phyloP scores from a whole-genome alignment of 371 early-diverging fungal genomes.

The Mortierella polycephala region DNA sequence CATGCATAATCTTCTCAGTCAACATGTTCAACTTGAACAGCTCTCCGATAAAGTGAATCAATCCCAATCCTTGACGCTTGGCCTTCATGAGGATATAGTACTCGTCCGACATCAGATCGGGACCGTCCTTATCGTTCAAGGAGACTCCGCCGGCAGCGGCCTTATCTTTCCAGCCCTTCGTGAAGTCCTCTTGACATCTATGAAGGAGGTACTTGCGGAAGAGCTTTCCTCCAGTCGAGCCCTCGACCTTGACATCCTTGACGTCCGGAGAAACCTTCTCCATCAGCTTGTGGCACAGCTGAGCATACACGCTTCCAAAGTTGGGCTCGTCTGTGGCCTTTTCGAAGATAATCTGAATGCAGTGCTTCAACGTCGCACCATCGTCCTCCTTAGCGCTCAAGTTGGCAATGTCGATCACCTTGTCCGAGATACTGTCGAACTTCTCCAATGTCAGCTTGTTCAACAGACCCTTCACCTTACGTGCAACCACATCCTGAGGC shows the following conservation, averaged over 20 bases:
- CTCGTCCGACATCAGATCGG: conserved; percentile 75
- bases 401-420: conserved; percentile 84
- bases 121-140: conserved; percentile 59
- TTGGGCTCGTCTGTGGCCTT: conserved; percentile 95
- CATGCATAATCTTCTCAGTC: conserved; percentile 92
- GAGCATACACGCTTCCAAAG: conserved; percentile 92
- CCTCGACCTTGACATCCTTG: conserved; percentile 64
- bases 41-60: conserved; percentile 95
- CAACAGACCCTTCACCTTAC: conserved; percentile 88
- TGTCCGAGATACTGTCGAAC: conserved; percentile 85
- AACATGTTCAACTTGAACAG: conserved; percentile 90
- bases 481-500: conserved; percentile 69
- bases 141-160: conserved; percentile 59
- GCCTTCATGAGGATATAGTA: conserved; percentile 90
- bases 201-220: conserved; percentile 93
- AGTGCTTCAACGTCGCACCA: conserved; percentile 76
- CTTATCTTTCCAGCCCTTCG: conserved; percentile 81
- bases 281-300: conserved; percentile 80
- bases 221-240: conserved; percentile 71
- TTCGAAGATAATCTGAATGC: conserved; percentile 85
- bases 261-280: conserved; percentile 65
- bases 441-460: conserved; percentile 97
- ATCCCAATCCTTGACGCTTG: conserved; percentile 95
- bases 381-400: conserved; percentile 74
- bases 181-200: conserved; percentile 92